These are phyloP conservation scores for Fraxinus angustifolia DNA, from an alignment of 305 asterid genomes.

Conservation along the genomic window DNA sequence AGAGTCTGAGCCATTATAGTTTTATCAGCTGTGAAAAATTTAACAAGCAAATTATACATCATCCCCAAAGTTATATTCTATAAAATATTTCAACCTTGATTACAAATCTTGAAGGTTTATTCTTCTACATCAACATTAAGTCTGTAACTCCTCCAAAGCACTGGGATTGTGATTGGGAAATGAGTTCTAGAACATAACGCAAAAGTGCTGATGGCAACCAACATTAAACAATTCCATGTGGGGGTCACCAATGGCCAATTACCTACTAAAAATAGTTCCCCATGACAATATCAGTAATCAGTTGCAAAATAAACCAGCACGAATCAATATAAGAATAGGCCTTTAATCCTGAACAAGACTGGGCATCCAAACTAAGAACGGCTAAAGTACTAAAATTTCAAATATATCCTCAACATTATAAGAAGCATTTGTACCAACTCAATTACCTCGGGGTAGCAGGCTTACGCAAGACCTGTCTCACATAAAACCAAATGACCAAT, in stretches of 20 bases:
- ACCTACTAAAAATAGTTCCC: constrained; percentile 36
- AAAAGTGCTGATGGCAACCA: constrained; percentile 38
- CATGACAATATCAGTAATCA: constrained; percentile 34
- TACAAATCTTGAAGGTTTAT: background rate
- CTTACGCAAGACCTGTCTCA: constrained; percentile 39
- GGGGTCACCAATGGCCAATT: constrained; percentile 37
- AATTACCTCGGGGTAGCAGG: constrained; percentile 32
- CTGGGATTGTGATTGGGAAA: constrained; percentile 19
- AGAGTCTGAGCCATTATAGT: background rate
- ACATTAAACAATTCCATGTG: constrained; percentile 36
- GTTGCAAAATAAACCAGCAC: constrained; percentile 26
- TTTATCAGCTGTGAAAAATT: background rate
- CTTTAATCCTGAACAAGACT: constrained; percentile 12
- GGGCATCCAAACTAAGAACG: constrained; percentile 22
- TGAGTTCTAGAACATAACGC: constrained; percentile 41
- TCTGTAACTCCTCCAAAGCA: constrained; percentile 20
- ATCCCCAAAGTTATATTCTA: background rate
- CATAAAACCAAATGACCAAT: constrained; percentile 30
- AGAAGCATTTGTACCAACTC: constrained; percentile 16
- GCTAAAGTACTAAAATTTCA: constrained; percentile 4
- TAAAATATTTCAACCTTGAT: background rate
- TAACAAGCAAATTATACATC: background rate
- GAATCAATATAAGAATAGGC: constrained; percentile 6
- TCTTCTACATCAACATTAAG: background rate
- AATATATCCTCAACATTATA: constrained; percentile 17